Evolutionary conservation across 345 rosid genomes (phyloP).

Genomic region (Salix dunnii): DNA sequence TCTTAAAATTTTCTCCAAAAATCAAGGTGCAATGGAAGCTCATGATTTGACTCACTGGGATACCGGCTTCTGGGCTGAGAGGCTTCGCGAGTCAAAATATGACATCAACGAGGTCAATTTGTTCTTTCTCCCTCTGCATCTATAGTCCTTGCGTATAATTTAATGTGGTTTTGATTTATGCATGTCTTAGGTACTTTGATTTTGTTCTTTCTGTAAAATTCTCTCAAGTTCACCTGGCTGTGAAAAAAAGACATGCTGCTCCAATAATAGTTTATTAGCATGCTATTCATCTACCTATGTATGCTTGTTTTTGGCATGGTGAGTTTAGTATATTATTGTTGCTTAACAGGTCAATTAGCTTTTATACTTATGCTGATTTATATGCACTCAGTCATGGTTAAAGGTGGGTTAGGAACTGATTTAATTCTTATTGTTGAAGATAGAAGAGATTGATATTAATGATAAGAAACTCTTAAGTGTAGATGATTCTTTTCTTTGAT

Average conservation of each 20-base stretch:
- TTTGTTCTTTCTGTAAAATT: neutral
- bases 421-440: no score
- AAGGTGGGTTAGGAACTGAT: no score
- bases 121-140: conserved; percentile 13
- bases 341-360: no score
- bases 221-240: neutral
- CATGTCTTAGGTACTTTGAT: neutral
- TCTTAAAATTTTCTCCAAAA: conserved; percentile 63
- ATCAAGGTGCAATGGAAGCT: conserved; percentile 74
- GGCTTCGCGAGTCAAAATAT: conserved; percentile 91
- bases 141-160: neutral
- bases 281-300: neutral
- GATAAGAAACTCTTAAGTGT: no score
- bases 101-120: conserved; percentile 73
- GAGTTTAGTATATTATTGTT: no score
- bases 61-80: conserved; percentile 83
- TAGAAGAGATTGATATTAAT: no score
- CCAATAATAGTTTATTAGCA: neutral
- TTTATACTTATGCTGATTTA: no score
- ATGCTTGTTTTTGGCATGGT: no score
- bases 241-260: neutral
- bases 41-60: conserved; percentile 78
- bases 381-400: no score
- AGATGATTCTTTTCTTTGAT: neutral
- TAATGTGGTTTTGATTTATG: neutral